Evolutionary conservation across 192 early-diverging fungal species (phyloP).

Genomic region (Linnemannia zychae): DNA sequence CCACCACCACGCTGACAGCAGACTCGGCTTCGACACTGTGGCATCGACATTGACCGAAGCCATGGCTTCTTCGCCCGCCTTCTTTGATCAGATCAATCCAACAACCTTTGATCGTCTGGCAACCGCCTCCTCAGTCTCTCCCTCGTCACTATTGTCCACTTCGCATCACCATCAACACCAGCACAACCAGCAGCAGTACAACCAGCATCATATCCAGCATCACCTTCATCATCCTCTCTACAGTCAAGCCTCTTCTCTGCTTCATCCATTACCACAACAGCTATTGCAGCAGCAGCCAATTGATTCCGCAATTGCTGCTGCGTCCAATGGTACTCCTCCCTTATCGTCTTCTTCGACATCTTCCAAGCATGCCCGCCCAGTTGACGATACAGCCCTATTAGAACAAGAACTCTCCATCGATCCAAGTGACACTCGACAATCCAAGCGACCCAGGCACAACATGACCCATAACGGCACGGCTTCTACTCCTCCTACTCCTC

Average conservation of each 20-base stretch:
- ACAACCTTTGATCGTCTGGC: background rate
- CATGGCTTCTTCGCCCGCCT: constrained; percentile 11
- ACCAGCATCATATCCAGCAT: background rate
- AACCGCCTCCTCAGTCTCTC: background rate
- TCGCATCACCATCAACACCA: constrained; percentile 1
- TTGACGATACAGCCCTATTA: background rate
- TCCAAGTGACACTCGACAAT: background rate
- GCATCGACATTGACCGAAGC: constrained; percentile 12
- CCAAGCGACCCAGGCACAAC: constrained; percentile 8
- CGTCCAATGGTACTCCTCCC: background rate
- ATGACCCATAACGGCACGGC: too few relatives aligned
- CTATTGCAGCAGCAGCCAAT: background rate
- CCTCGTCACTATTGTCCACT: background rate
- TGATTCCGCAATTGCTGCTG: background rate
- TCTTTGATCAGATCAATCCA: constrained; percentile 19
- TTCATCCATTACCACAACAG: background rate
- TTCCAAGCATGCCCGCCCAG: constrained; percentile 18
- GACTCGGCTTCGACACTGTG: constrained; percentile 21
- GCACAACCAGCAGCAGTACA: background rate
- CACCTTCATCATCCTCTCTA: background rate
- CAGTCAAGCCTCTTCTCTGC: background rate
- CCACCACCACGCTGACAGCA: constrained; percentile 13
- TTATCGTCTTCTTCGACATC: background rate
- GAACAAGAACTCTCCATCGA: background rate
- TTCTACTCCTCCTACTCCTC: background rate